Percentiles rank a stretch among this genome's conserved stretches.
These are phyloP conservation scores for Paecilomyces dactylethromorphus DNA, from an alignment of 2,329 filamentous ascomycete genomes.

Conservation along the genomic window DNA sequence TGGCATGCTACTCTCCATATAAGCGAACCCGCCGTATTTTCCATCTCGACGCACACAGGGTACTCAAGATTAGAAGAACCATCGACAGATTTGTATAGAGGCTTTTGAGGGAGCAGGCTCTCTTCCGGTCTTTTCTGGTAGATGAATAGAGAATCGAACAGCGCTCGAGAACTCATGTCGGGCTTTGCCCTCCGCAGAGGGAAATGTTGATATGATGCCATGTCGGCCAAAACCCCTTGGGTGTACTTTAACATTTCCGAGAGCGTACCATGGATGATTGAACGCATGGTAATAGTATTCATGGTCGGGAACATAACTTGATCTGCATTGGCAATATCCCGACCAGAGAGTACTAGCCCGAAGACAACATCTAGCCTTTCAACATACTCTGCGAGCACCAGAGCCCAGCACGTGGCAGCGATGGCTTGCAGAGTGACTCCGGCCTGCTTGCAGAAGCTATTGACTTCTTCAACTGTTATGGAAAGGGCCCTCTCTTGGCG, in stretches of 20 bases:
- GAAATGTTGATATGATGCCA: slow-evolving; percentile 68
- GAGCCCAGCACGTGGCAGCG: slow-evolving; percentile 69
- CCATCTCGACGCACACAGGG: slow-evolving; percentile 75
- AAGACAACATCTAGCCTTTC: slow-evolving; percentile 69
- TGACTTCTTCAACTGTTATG: slow-evolving; percentile 37
- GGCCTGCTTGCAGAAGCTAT: slow-evolving; percentile 57
- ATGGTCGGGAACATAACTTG: slow-evolving; percentile 78
- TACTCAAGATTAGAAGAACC: slow-evolving; percentile 69
- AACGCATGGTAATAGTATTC: slow-evolving; percentile 77
- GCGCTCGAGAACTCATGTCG: slow-evolving; percentile 34
- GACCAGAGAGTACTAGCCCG: slow-evolving; percentile 75
- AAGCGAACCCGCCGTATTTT: slow-evolving; percentile 50
- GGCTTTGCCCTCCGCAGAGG: slow-evolving; percentile 65
- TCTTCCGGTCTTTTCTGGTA: slow-evolving; percentile 51
- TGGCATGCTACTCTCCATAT: slow-evolving; percentile 70
- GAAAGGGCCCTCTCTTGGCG: slow-evolving; percentile 18
- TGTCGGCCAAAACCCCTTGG: slow-evolving; percentile 61
- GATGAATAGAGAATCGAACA: slow-evolving; percentile 62
- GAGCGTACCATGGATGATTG: slow-evolving; percentile 63
- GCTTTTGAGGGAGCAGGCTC: slow-evolving; percentile 4
- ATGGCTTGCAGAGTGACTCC: slow-evolving; percentile 70
- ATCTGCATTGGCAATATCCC: slow-evolving; percentile 65
- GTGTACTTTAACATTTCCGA: slow-evolving; percentile 63
- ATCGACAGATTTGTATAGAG: slow-evolving; percentile 57
- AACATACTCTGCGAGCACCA: slow-evolving; percentile 59